Evolutionary conservation across 2,329 filamentous ascomycete genomes (phyloP).

Genomic region (Magnaporthiopsis poae): DNA sequence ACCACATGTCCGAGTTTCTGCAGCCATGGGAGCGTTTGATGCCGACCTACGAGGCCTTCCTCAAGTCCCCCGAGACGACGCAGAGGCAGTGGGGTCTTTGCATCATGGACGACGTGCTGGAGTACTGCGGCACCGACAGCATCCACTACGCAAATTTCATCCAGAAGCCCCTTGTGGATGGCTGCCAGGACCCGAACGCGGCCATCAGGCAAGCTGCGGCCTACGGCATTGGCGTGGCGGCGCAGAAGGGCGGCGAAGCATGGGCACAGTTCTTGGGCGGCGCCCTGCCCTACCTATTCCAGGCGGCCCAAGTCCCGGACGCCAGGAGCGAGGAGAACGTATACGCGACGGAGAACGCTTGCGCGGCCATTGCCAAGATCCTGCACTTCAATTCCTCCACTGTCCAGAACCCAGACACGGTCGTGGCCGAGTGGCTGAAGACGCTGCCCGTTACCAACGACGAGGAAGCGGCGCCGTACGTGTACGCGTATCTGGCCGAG

Average conservation of each 20-base stretch:
- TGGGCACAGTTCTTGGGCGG: conserved; percentile 83
- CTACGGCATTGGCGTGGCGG: conserved; percentile 91
- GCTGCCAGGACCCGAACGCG: conserved; percentile 67
- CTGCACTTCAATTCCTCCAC: conserved; percentile 76
- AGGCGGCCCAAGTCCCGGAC: conserved; percentile 69
- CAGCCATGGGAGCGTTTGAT: conserved; percentile 80
- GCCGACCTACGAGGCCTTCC: conserved; percentile 75
- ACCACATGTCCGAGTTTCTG: conserved; percentile 77
- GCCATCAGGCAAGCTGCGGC: conserved; percentile 92
- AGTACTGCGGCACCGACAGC: conserved; percentile 86
- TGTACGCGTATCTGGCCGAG: conserved; percentile 83
- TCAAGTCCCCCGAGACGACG: conserved; percentile 70
- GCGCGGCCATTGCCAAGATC: conserved; percentile 92
- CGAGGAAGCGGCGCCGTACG: conserved; percentile 92
- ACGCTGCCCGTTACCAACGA: conserved; percentile 89
- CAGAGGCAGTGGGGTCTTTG: conserved; percentile 98
- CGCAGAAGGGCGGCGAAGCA: conserved; percentile 75
- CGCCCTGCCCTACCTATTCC: conserved; percentile 72
- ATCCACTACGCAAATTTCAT: conserved; percentile 81
- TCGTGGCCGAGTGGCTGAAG: conserved; percentile 78
- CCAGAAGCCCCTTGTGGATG: conserved; percentile 73
- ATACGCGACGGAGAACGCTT: conserved; percentile 95
- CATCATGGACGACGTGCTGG: conserved; percentile 95
- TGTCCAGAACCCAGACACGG: conserved; percentile 64
- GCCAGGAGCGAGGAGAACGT: conserved; percentile 85